Percentiles rank a stretch among this genome's conserved stretches.
These are phyloP conservation scores for Bruguiera sexangula DNA, from an alignment of 345 rosid species.

Conservation along the genomic window DNA sequence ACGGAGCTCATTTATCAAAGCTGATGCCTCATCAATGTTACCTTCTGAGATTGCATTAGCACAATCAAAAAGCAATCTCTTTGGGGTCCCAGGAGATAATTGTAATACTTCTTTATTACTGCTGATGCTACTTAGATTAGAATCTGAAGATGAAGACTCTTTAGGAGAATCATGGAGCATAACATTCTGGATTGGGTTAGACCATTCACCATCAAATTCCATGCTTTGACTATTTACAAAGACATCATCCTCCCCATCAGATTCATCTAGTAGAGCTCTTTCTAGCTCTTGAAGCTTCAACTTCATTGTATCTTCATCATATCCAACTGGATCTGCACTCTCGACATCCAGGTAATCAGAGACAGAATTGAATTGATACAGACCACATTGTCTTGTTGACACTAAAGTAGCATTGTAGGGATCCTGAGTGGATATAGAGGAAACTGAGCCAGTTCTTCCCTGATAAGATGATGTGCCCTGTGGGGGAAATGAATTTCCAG, in stretches of 20 bases:
- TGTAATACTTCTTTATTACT: constrained; percentile 63
- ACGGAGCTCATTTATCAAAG: constrained; percentile 68
- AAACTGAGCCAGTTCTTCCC: constrained; percentile 45
- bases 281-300: constrained; percentile 85
- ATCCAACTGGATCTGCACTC: constrained; percentile 49
- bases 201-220: constrained; percentile 89
- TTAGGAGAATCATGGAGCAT: constrained; percentile 72
- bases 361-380: constrained; percentile 36
- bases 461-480: constrained; percentile 44
- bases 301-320: constrained; percentile 55
- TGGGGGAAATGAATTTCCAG: constrained; percentile 47
- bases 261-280: constrained; percentile 61
- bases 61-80: constrained; percentile 68
- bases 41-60: constrained; percentile 70
- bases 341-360: constrained; percentile 43
- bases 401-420: constrained; percentile 37
- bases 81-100: constrained; percentile 49
- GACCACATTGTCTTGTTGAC: constrained; percentile 22
- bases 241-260: constrained; percentile 44
- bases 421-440: constrained; percentile 37
- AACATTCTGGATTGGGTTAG: constrained; percentile 41
- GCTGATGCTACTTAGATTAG: constrained; percentile 59
- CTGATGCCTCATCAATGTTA: constrained; percentile 54
- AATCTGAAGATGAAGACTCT: constrained; percentile 77
- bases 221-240: constrained; percentile 45